phyloP scores from a whole-genome alignment of 805 yeast genomes.

The Helenozyma baotianmanensis region DNA sequence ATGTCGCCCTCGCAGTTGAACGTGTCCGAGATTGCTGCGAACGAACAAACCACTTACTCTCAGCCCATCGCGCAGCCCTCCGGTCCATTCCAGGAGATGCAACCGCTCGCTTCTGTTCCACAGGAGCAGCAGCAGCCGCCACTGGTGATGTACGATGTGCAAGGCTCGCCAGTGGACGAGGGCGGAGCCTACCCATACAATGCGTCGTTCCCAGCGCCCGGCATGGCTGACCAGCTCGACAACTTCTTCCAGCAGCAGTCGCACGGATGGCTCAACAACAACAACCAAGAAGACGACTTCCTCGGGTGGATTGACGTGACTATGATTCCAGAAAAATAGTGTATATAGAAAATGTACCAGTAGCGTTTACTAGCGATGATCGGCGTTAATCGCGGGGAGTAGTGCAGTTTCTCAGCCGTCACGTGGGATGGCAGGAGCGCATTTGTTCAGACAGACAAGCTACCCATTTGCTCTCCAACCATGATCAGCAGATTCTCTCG shows the following conservation, averaged over 20 bases:
- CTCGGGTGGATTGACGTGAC: constrained; percentile 91
- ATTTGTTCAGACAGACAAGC: no score
- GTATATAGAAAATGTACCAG: not conserved
- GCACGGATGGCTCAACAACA: constrained; percentile 77
- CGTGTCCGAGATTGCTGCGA: no score
- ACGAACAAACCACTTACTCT: no score
- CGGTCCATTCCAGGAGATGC: no score
- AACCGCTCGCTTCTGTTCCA: not conserved
- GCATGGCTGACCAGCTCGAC: constrained; percentile 39
- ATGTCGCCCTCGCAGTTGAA: not conserved
- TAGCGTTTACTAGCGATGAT: no score
- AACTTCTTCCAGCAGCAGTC: constrained; percentile 76
- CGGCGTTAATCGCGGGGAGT: no score
- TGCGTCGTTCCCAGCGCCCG: constrained; percentile 8
- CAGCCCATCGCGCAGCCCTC: no score
- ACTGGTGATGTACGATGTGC: constrained; percentile 1
- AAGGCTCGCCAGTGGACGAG: not conserved
- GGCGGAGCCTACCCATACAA: constrained; percentile 6
- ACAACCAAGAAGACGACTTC: constrained; percentile 69
- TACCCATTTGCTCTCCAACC: no score
- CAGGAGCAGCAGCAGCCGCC: not conserved
- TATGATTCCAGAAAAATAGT: constrained; percentile 16
- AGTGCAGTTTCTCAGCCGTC: not conserved
- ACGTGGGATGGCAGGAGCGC: constrained; percentile 1
- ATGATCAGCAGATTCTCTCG: constrained; percentile 15